A percentile compares a stretch with the other conserved stretches of the same genome.
phyloP scores from a whole-genome alignment of 768 basidiomycete species.

The Nidularia sp. region DNA sequence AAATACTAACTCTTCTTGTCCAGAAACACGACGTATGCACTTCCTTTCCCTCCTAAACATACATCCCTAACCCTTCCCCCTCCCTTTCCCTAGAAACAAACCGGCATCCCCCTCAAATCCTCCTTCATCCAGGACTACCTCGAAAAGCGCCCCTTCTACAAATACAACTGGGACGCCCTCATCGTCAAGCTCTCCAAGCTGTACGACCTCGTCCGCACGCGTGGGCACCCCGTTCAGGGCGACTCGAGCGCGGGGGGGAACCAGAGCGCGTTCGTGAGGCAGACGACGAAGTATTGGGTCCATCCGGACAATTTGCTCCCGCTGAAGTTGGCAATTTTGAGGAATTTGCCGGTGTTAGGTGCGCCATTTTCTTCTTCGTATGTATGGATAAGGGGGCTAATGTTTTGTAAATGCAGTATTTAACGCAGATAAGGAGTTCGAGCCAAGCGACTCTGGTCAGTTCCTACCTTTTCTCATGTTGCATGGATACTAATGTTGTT shows the following conservation, averaged over 20 bases:
- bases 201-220: constrained; percentile 91
- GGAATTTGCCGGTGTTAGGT: constrained; percentile 94
- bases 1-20: neutral
- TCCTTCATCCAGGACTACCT: constrained; percentile 90
- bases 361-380: constrained; percentile 2
- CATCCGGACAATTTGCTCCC: constrained; percentile 95
- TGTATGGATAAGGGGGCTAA: neutral
- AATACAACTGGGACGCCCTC: constrained; percentile 92
- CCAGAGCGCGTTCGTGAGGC: constrained; percentile 97
- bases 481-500: neutral
- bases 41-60: neutral
- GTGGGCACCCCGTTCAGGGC: constrained; percentile 91
- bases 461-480: neutral
- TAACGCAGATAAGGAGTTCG: constrained; percentile 90
- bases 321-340: constrained; percentile 88
- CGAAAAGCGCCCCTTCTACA: constrained; percentile 94
- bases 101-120: constrained; percentile 73
- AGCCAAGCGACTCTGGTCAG: constrained; percentile 74
- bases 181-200: constrained; percentile 95
- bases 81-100: constrained; percentile 75
- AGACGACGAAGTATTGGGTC: constrained; percentile 99
- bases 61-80: neutral
- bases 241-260: constrained; percentile 92
- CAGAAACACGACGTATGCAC: constrained; percentile 88
- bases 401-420: constrained; percentile 54